Conservation (phyloP, 192 early-diverging fungal species). For the Lunasporangiospora selenospora region DNA sequence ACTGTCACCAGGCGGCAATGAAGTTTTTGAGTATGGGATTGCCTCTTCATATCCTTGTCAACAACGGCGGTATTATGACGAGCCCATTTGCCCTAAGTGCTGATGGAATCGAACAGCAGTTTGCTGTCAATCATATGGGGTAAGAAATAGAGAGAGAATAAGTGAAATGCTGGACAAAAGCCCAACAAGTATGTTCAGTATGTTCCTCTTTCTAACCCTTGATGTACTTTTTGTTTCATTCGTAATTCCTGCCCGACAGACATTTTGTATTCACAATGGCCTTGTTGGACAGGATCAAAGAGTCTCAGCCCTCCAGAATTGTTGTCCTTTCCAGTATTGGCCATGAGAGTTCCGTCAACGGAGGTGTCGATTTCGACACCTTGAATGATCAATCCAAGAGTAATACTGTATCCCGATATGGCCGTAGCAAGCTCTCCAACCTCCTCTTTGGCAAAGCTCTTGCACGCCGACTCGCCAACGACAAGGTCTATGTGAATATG, state of each 20-base stretch:
- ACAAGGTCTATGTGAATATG: conserved; percentile 49
- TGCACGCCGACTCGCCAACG: conserved; percentile 41
- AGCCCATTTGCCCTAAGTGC: conserved; percentile 33
- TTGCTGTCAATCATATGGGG: conserved; percentile 61
- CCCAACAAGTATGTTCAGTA: not conserved
- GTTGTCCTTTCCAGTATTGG: conserved; percentile 52
- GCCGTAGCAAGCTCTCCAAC: conserved; percentile 60
- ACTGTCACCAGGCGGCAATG: conserved; percentile 31
- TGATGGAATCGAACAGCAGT: conserved; percentile 52
- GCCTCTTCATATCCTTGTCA: conserved; percentile 57
- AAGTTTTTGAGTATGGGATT: conserved; percentile 43
- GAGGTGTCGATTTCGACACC: conserved; percentile 53
- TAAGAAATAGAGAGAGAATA: too few relatives aligned
- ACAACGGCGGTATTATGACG: conserved; percentile 38
- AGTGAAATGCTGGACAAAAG: not conserved
- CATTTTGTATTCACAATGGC: conserved; percentile 48
- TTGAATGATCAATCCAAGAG: conserved; percentile 45
- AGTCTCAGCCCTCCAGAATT: conserved; percentile 44
- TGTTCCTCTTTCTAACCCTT: conserved; percentile 12
- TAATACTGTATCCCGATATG: conserved; percentile 47
- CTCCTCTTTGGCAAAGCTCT: conserved; percentile 59
- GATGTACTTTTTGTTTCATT: conserved; percentile 16
- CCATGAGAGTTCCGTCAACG: conserved; percentile 26
- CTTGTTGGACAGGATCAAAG: conserved; percentile 35
- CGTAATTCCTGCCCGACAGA: conserved; percentile 9